Base-by-base conservation (phyloP, 257 asterid species). In the Plectranthus barbatus region DNA sequence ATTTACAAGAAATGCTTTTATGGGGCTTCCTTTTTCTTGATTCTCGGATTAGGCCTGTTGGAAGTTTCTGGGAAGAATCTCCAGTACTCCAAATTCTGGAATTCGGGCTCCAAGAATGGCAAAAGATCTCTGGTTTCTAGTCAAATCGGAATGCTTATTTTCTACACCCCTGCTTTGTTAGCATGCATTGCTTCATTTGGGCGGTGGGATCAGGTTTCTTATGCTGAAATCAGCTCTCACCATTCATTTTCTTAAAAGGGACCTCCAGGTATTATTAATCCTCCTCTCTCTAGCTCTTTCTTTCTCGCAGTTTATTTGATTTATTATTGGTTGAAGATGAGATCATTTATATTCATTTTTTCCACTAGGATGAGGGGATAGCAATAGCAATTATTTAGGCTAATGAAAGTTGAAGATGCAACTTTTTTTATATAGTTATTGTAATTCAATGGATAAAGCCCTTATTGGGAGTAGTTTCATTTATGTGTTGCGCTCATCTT, bases 31-130 rank as follows among this genome's bases (percentile, higher is more conserved):
- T 8, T 72, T 42, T 70, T 62, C 14, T 39, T 61, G 5, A 26
- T 80, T 10, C 57, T 71, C 15, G 37, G 23, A 39, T 68, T 70
- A 20, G 95, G 72, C 11, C 9, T 77, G 29, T 56, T 61, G 48
- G 96, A 89, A 73, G 49, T 64, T 12, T 57, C 20, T 18, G 97
- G 97, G 6, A 83, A 80, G 41, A 75, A 83, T 67, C 81, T 90
- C 63, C 82, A 79, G 44, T 90, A 90, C 67, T 85, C 97, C 50
- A 90, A 90, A 72, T 84, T 90, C 70, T 80, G 72, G 73, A 84
- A 68, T 29, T 60, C 60, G 49, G 79, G 76, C 15, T 58, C 79
- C 13, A 5, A 18, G 4, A 66, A 62, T 29, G 52, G 79, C 26
- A 18, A 12, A 2, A 52, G 47, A 41, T 34, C 47, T 10, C 21